These are phyloP conservation scores for Globisporangium cystogenes DNA, from an alignment of 352 stramenopile genomes.

Conservation along the genomic window DNA sequence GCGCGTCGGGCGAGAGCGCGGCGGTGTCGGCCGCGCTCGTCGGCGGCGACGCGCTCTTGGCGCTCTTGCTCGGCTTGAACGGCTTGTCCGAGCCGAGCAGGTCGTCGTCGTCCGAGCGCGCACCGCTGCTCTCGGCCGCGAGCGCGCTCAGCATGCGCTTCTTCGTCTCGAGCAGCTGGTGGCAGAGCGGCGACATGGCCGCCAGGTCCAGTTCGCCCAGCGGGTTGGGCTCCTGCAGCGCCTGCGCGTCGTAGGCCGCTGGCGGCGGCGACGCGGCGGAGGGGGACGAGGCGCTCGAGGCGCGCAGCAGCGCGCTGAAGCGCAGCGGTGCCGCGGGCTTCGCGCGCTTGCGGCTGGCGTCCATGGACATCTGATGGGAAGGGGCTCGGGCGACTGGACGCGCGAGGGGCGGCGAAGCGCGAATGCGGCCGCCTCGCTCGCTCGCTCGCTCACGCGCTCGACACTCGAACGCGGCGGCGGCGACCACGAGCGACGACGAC, in stretches of 20 bases:
- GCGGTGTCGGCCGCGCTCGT: slow-evolving; percentile 8
- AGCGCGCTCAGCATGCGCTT: slow-evolving; percentile 35
- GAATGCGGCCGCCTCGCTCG: too few relatives aligned
- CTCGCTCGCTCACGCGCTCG: too few relatives aligned
- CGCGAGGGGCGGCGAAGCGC: background rate
- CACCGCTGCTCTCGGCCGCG: slow-evolving; percentile 30
- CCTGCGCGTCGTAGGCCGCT: background rate
- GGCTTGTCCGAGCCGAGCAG: slow-evolving; percentile 16
- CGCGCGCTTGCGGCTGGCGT: slow-evolving; percentile 1
- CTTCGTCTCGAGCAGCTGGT: slow-evolving; percentile 35
- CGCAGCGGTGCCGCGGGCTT: background rate
- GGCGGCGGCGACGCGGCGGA: background rate
- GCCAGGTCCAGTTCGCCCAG: slow-evolving; percentile 13
- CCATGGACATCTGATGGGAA: background rate
- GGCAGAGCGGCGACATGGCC: slow-evolving; percentile 26
- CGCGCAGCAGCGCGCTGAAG: background rate
- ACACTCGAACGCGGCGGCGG: too few relatives aligned
- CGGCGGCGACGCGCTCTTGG: background rate
- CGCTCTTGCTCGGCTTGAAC: slow-evolving; percentile 8
- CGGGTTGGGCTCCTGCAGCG: background rate
- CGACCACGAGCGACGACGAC: too few relatives aligned
- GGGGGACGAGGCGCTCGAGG: background rate
- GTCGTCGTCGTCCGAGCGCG: slow-evolving; percentile 35
- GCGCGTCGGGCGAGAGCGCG: slow-evolving; percentile 37
- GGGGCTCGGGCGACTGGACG: background rate